Evolutionary conservation across 805 yeast species (phyloP).

Genomic region (Metschnikowia cubensis): DNA sequence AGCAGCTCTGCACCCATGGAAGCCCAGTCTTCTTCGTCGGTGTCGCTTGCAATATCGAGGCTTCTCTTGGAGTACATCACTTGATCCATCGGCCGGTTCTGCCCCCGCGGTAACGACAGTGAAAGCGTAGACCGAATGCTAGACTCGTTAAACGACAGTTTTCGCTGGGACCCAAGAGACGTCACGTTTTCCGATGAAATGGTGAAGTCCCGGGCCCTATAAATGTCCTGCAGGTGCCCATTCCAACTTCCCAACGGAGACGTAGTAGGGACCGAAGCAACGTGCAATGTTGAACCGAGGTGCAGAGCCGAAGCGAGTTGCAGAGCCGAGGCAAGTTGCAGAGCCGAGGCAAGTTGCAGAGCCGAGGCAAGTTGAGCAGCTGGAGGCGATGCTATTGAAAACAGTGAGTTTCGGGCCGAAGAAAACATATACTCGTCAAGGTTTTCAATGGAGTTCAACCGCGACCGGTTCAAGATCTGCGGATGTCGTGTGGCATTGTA

Average conservation of each 20-base stretch:
- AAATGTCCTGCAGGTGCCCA: constrained; percentile 11
- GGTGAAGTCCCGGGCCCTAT: constrained; percentile 8
- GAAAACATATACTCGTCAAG: constrained; percentile 39
- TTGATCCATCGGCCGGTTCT: constrained; percentile 5
- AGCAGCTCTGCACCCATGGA: constrained; percentile 76
- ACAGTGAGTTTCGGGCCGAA: constrained; percentile 36
- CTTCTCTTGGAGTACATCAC: constrained; percentile 1
- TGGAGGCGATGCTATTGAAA: constrained; percentile 32
- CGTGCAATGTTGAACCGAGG: constrained; percentile 4
- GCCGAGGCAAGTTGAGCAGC: constrained; percentile 19
- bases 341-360: constrained; percentile 5
- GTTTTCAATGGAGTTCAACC: constrained; percentile 41
- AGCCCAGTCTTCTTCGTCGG: constrained; percentile 98
- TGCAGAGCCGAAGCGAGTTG: constrained; percentile 19
- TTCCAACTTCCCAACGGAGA: constrained; percentile 26
- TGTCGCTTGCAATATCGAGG: constrained; percentile 45
- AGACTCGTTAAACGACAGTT: constrained; percentile 41
- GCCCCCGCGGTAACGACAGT: constrained; percentile 18
- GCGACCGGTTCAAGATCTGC: constrained; percentile 34
- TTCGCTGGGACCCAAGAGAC: constrained; percentile 26
- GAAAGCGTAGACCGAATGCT: constrained; percentile 41
- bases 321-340: constrained; percentile 14
- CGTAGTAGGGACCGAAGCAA: constrained; percentile 19
- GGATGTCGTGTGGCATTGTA: constrained; percentile 20
- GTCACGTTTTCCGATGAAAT: constrained; percentile 20